Base-by-base conservation (phyloP, 2,329 filamentous ascomycete genomes). In the Podosphaera leucotricha region DNA sequence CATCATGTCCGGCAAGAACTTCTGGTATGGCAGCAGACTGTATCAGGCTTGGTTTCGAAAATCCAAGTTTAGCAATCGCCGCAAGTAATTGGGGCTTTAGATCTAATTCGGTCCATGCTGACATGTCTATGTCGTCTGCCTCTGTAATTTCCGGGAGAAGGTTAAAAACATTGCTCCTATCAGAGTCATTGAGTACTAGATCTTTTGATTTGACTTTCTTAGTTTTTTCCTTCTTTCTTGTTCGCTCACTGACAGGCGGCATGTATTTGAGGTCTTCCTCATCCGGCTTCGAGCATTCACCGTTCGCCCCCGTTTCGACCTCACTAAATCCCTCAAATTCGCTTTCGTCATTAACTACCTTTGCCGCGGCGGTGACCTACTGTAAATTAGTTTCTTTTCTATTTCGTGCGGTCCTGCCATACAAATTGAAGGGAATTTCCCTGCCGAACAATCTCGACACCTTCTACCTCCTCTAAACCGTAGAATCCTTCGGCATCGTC, bases 401-500 rank as follows among this genome's bases (percentile, higher is more conserved):
- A 16, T 2, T 18, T 30, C 16, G 15, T 16, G 45, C 41, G n/a
- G 26, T 13, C 6, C 22, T 28, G 20, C 26, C 62, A 45, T 52
- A 77, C 62, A 60, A 78, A 77, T 54, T 70, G 65, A 22, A 77
- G 60, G 5, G 63, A 67, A 43, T 67, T 62, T 6, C 74, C 75
- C 24, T 77, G 67, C 48, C 70, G 72, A 37, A 92, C 65, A n/a
- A 98, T 68, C 24, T 93, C 81, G 1, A 98, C 82, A 43, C 82
- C 84, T 15, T 92, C 82, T 40, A 95, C 78, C 55, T 95, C 86
- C 55, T 98, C 85, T 1, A 98, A 64, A 0, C 82, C 85, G 54
- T 78, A 92, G 59, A 98, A 94, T 0, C 90, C 90, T 50, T 92
- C 85, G n/a, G 82, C 82, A 62, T 94, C 83, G 39, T 87, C 76